Evolutionary conservation across 1,284 basidiomycete species (phyloP), one percentile per base, ranked within the genome.

Genomic region (Trichosporon coremiiforme): DNA sequence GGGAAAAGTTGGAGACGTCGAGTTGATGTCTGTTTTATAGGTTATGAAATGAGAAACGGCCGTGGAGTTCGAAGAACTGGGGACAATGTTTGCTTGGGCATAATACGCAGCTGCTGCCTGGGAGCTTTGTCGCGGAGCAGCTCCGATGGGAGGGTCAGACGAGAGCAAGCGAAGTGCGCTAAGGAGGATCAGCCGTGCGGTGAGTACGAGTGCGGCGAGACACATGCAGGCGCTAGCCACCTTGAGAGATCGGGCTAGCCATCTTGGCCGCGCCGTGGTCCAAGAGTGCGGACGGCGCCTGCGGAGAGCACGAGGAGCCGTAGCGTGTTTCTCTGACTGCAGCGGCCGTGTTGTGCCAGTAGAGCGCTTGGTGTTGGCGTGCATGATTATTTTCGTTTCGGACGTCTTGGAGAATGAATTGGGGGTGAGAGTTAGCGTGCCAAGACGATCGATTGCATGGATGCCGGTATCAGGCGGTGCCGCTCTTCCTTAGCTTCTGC

Each of bases 331-430:
- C 50, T 22, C 22, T 53, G 50, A 20, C 50, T 50, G 47, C n/a
- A 3, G 47, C 17, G 7, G 50, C 50, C 17, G 17, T 53, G 20
- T 0, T 9, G 22, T 20, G 10, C 15, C 20, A 25, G 20, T 10
- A 20, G 50, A 22, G 50, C 7, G 0, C 7, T 8, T 22, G 20
- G 50, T 53, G 50, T 53, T 53, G 50, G 25, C 50, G 50, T 20
- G 50, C 50, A 53, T 53, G 50, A 53, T 53, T 53, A 53, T 53
- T 53, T 53, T 53, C 20, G 50, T 53, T 53, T 53, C 50, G 50
- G 50, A 53, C 20, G 50, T 53, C 50, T 53, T 53, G 50, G 20
- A 5, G 50, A 9, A 53, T 53, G 50, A 53, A 53, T 53, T 53
- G 50, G n/a, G 20, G 50, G 0, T 8, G 50, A 53, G 20, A 53